Evolutionary conservation across 2,329 filamentous ascomycete genomes (phyloP).

Genomic region (Penicillium sp.): DNA sequence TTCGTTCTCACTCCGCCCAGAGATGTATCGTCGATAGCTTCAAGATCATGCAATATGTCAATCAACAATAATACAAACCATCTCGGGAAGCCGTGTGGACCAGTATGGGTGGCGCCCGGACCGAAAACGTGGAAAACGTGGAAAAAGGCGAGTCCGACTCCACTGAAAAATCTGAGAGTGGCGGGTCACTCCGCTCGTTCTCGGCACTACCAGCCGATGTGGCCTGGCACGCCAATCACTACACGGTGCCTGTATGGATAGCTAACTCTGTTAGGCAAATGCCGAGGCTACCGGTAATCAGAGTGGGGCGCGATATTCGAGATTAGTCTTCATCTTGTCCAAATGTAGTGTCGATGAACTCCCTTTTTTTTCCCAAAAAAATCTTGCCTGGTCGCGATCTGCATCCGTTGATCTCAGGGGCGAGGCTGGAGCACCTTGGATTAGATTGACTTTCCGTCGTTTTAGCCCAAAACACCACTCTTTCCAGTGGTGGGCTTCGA

Average conservation of each 20-base stretch:
- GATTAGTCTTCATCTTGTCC: neutral
- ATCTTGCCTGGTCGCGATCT: neutral
- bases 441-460: neutral
- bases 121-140: neutral
- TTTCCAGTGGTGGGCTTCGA: neutral
- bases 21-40: too few species aligned
- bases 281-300: conserved; percentile 14
- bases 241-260: neutral
- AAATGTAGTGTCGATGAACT: conserved; percentile 2
- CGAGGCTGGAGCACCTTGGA: neutral
- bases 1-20: too few species aligned
- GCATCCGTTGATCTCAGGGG: neutral
- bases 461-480: neutral
- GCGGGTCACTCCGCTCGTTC: neutral
- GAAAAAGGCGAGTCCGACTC: neutral
- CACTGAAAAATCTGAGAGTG: conserved; percentile 7
- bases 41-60: too few species aligned
- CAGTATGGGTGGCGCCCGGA: neutral
- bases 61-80: too few species aligned
- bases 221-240: neutral
- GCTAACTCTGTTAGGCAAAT: conserved; percentile 1
- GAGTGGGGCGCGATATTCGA: conserved; percentile 8
- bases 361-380: neutral
- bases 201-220: conserved; percentile 5
- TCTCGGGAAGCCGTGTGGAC: conserved; percentile 4